phyloP scores from a whole-genome alignment of 495 filamentous ascomycete species.

The Glarea lozoyensis region DNA sequence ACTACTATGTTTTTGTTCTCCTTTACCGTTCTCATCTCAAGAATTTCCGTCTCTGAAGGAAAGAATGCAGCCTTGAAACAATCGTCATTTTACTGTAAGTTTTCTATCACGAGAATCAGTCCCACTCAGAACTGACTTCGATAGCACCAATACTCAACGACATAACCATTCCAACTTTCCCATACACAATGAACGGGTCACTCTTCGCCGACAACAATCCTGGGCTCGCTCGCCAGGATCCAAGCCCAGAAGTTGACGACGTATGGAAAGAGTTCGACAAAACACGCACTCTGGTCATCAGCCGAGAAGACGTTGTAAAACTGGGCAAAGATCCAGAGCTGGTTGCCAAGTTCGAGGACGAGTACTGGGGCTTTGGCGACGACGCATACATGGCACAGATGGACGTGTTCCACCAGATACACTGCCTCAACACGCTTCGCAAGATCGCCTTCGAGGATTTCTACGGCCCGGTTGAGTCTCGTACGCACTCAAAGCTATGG shows the following conservation, averaged over 20 bases:
- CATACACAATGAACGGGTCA: too few species aligned
- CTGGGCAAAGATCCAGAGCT: constrained; percentile 4
- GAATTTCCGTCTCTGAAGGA: too few species aligned
- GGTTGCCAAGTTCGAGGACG: constrained; percentile 1
- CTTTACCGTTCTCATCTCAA: too few species aligned
- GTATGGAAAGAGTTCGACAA: background rate
- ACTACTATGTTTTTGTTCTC: too few species aligned
- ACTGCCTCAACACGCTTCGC: constrained; percentile 18
- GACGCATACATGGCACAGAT: constrained; percentile 9
- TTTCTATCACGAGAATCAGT: too few species aligned
- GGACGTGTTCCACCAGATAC: constrained; percentile 24
- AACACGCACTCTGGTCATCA: background rate
- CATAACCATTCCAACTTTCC: too few species aligned
- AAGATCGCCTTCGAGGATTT: constrained; percentile 1
- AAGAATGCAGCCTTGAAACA: too few species aligned
- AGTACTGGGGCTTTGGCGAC: background rate
- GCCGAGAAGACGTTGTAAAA: background rate
- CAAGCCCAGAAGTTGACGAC: constrained; percentile 3
- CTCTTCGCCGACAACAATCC: too few species aligned
- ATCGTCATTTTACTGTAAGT: too few species aligned
- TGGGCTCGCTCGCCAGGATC: constrained; percentile 2
- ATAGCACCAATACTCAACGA: too few species aligned
- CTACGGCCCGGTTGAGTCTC: constrained; percentile 7
- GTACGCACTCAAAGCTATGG: constrained; percentile 5
- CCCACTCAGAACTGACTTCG: too few species aligned